Evolutionary conservation across 345 rosid genomes (phyloP).

Genomic region (Draba incana): DNA sequence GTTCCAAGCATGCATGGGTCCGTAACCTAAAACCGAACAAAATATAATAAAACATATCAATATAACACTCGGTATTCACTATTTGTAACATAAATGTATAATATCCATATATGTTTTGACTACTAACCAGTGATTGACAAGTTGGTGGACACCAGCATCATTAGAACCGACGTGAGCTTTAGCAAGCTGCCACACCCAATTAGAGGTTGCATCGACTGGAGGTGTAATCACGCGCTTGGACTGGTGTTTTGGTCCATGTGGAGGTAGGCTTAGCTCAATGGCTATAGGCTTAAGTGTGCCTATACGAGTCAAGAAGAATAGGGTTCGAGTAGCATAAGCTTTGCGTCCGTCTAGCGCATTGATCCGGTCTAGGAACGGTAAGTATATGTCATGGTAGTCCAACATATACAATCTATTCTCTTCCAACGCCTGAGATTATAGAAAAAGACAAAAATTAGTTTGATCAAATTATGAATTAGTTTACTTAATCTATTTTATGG

Average conservation of each 20-base stretch:
- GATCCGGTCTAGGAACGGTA: conserved; percentile 84
- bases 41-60: background rate
- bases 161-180: conserved; percentile 96
- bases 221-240: conserved; percentile 83
- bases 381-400: conserved; percentile 78
- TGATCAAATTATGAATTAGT: background rate
- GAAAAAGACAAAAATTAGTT: background rate
- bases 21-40: conserved; percentile 43
- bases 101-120: background rate
- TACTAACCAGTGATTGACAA: conserved; percentile 75
- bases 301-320: conserved; percentile 66
- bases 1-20: conserved; percentile 88
- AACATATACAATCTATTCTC: conserved; percentile 71
- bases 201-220: conserved; percentile 68
- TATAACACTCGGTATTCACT: background rate
- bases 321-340: conserved; percentile 85
- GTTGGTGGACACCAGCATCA: conserved; percentile 93
- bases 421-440: conserved; percentile 73
- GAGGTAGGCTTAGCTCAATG: conserved; percentile 76
- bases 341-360: conserved; percentile 87
- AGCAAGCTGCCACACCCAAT: conserved; percentile 97
- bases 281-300: conserved; percentile 90
- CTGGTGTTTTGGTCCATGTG: conserved; percentile 41
- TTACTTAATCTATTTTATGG: background rate
- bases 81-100: background rate